Evolutionary conservation across 2,329 filamentous ascomycete genomes (phyloP).

Genomic region (Huntiella bhutanensis): DNA sequence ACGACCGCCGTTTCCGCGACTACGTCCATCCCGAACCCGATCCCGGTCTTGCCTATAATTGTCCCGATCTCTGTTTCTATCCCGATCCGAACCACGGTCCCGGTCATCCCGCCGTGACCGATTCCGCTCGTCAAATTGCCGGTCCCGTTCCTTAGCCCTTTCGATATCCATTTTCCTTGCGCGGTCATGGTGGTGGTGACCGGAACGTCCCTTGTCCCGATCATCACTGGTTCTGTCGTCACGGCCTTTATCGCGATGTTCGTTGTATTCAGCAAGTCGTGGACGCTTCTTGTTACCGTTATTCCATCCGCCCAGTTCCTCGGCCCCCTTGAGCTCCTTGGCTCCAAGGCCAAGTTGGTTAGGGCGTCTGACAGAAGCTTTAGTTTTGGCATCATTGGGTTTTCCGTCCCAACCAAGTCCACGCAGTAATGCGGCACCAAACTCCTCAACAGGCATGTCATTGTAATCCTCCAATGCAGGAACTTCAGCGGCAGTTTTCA

Average conservation of each 20-base stretch:
- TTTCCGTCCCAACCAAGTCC: conserved; percentile 90
- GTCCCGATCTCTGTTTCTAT: conserved; percentile 17
- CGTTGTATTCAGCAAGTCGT: conserved; percentile 31
- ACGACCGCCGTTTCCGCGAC: conserved; percentile 10
- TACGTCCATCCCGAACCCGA: conserved; percentile 15
- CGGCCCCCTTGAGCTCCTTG: conserved; percentile 52
- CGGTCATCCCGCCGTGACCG: conserved; percentile 19
- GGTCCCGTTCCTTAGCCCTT: conserved; percentile 8
- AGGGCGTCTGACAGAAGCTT: conserved; percentile 51
- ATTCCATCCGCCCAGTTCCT: conserved; percentile 67
- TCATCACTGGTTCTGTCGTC: conserved; percentile 26
- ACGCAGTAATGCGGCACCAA: conserved; percentile 72
- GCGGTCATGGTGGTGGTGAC: conserved; percentile 8
- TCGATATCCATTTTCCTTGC: conserved; percentile 4
- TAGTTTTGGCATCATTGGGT: conserved; percentile 30
- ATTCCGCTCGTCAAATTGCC: conserved; percentile 22
- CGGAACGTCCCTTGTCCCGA: conserved; percentile 15
- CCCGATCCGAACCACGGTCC: conserved; percentile 14
- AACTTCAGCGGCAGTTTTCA: conserved; percentile 51
- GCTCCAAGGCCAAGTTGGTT: conserved; percentile 78
- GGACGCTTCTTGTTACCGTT: conserved; percentile 37
- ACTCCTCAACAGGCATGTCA: conserved; percentile 81
- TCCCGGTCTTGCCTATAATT: conserved; percentile 20
- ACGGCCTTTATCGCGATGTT: conserved; percentile 24
- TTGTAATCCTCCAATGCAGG: conserved; percentile 72